These are phyloP conservation scores for Diaporthe destruens DNA, from an alignment of 2,329 filamentous ascomycete genomes.

Conservation along the genomic window DNA sequence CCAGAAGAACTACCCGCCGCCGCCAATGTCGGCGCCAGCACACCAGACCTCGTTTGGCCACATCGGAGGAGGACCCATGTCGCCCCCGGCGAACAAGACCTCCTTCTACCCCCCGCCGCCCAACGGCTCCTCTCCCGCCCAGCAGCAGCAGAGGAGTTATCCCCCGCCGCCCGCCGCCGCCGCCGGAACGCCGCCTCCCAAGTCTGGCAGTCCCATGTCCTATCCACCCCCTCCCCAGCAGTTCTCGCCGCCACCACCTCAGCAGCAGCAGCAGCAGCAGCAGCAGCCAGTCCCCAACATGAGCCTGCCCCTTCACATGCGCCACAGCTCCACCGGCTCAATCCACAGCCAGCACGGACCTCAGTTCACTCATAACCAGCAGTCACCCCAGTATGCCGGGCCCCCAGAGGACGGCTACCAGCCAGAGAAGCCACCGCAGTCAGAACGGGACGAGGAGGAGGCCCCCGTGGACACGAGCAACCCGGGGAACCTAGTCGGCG, in stretches of 20 bases:
- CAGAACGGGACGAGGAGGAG: conserved; percentile 44
- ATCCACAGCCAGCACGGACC: conserved; percentile 38
- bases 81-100: conserved; percentile 52
- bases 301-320: conserved; percentile 54
- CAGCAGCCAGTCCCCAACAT: conserved; percentile 48
- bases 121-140: conserved; percentile 40
- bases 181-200: conserved; percentile 49
- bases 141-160: conserved; percentile 52
- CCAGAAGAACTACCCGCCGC: conserved; percentile 51
- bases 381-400: conserved; percentile 48
- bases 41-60: conserved; percentile 51
- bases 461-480: conserved; percentile 47
- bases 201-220: conserved; percentile 46
- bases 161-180: conserved; percentile 52
- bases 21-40: conserved; percentile 53
- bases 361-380: conserved; percentile 42
- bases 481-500: conserved; percentile 51
- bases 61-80: conserved; percentile 47
- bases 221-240: conserved; percentile 51
- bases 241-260: conserved; percentile 44
- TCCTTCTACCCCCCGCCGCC: conserved; percentile 53
- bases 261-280: conserved; percentile 43
- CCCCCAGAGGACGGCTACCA: conserved; percentile 45
- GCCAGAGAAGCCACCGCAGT: conserved; percentile 46
- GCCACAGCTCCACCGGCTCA: conserved; percentile 48